Conservation (phyloP, 169 alveolate species). For the Eimeria praecox region DNA sequence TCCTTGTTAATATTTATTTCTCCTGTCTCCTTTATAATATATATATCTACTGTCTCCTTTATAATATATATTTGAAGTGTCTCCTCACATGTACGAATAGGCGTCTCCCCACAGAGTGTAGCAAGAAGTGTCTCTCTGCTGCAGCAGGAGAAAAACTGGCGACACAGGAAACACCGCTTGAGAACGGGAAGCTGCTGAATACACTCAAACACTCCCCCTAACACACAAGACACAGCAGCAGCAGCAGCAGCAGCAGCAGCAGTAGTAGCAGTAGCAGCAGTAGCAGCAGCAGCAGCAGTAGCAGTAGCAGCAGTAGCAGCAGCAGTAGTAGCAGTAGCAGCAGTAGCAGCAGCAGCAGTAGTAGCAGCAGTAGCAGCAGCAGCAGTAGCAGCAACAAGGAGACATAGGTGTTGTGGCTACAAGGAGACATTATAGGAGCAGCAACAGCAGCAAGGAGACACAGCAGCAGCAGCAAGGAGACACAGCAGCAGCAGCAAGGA, state of each 20-base stretch:
- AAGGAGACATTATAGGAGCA: not conserved
- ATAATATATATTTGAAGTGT: not conserved
- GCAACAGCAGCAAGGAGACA: not conserved
- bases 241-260: not conserved
- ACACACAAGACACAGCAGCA: not conserved
- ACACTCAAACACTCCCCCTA: conserved; percentile 54
- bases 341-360: not conserved
- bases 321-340: not conserved
- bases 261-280: not conserved
- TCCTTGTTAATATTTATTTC: not conserved
- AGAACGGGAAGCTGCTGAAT: conserved; percentile 21
- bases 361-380: not conserved
- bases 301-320: not conserved
- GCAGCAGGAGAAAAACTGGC: conserved; percentile 63
- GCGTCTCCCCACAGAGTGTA: conserved; percentile 69
- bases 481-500: no score
- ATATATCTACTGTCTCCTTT: not conserved
- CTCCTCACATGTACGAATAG: conserved; percentile 67
- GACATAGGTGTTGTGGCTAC: not conserved
- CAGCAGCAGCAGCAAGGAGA: no score
- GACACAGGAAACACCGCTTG: conserved; percentile 58
- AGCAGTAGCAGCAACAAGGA: not conserved
- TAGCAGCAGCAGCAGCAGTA: not conserved
- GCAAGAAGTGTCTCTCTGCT: conserved; percentile 55
- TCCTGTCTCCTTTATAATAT: not conserved